Conservation (phyloP, 495 filamentous ascomycete species). For the Umbilicaria muhlenbergii region DNA sequence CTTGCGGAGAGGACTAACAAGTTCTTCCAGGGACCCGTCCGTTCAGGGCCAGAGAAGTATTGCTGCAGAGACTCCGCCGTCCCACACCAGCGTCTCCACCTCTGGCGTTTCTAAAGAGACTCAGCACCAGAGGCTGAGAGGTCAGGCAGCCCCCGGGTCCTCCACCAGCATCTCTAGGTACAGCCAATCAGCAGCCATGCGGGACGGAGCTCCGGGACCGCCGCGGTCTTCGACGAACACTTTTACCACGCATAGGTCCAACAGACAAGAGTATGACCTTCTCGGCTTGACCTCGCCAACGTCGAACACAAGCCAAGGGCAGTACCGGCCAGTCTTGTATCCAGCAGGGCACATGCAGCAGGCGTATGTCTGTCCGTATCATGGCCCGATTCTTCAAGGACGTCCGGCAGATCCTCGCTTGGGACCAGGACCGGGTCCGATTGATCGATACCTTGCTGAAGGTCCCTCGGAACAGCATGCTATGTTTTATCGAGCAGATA, state of each 20-base stretch:
- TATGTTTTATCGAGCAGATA: conserved; percentile 1
- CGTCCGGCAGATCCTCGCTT: neutral
- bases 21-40: no score
- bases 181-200: neutral
- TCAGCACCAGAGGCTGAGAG: no score
- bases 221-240: neutral
- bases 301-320: neutral
- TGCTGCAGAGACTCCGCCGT: no score
- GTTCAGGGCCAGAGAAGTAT: no score
- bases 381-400: neutral
- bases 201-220: neutral
- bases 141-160: no score
- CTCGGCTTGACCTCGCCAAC: neutral
- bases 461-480: conserved; percentile 5
- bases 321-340: neutral
- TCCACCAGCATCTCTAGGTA: neutral
- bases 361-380: neutral
- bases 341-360: neutral
- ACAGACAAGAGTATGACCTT: conserved; percentile 1
- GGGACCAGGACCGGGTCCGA: conserved; percentile 3
- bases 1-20: no score
- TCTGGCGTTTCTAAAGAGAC: no score
- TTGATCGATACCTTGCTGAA: conserved; percentile 5
- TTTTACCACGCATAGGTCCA: neutral
- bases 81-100: no score